Evolutionary conservation across 805 yeast genomes (phyloP), one percentile per base, ranked within the genome.

Genomic region (Zygosaccharomyces siamensis): DNA sequence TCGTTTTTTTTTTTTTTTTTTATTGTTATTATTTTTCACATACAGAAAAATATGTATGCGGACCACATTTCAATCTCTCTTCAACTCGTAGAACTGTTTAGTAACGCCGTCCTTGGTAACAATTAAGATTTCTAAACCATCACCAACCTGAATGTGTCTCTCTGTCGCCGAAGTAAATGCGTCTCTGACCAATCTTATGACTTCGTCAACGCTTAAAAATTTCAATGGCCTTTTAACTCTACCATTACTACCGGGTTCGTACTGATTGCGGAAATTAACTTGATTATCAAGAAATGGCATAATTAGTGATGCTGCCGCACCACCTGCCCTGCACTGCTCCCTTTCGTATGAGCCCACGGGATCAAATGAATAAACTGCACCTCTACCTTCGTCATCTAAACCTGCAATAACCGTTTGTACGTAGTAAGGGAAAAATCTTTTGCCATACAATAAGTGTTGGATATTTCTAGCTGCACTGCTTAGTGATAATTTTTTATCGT

Each of bases 221-320:
- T 80, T 75, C 52, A 82, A 64, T 37, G 77, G 78, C 64, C 71
- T 82, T 67, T 80, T 83, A 49, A 76, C 75, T 8, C 72, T 78
- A 18, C 93, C 95, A 51, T 86, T 74, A 8, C 86, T 73, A 4
- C 74, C 83, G 20, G 97, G 96, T 57, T 80, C 90, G 66, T 76
- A 80, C 70, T 93, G 99, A 73, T 93, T 93, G 67, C 90, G 90
- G 72, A 89, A 86, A 67, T 89, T 88, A 54, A 93, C 99, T 74
- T 93, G 99, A 69, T 90, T 92, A 70, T 93, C 99, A 63, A 93
- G 79, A 68, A 93, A 93, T 3, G 99, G 99, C 95, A 90, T 89
- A 57, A 93, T 89, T 71, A 93, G 78, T 54, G 89, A 80, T 1
- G 97, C 93, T 26, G 98, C 98, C 11, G 97, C 93, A 38, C 99